Conservation (phyloP, 31 red algal genomes). For the Odonthalia washingtoniensis region DNA sequence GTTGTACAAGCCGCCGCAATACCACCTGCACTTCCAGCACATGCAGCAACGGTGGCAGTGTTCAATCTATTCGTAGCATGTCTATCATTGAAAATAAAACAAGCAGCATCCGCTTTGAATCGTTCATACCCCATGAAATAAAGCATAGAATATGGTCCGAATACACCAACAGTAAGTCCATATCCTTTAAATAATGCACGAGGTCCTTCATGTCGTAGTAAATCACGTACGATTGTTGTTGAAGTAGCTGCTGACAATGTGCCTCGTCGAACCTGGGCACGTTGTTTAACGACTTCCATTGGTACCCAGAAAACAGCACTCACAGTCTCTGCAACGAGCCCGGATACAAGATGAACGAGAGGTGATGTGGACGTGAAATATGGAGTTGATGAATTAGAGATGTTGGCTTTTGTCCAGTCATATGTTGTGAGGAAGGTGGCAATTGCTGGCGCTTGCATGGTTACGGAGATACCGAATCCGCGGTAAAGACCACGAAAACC, state of each 20-base stretch:
- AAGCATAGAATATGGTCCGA: conserved; percentile 95
- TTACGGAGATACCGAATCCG: conserved; percentile 85
- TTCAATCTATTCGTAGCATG: not conserved
- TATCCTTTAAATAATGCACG: conserved; percentile 90
- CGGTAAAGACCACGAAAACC: conserved; percentile 90
- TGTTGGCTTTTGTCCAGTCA: conserved; percentile 75
- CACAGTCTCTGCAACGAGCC: conserved; percentile 87
- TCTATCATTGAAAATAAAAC: not conserved
- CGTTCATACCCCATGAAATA: conserved; percentile 97
- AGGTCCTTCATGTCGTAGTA: conserved; percentile 81
- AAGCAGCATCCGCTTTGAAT: conserved; percentile 63
- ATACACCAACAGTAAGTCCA: conserved; percentile 92
- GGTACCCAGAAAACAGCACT: conserved; percentile 97
- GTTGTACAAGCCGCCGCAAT: conserved; percentile 87
- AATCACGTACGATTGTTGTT: conserved; percentile 61
- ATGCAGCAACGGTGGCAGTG: conserved; percentile 44
- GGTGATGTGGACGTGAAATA: conserved; percentile 45
- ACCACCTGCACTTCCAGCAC: conserved; percentile 83
- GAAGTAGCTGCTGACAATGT: conserved; percentile 47
- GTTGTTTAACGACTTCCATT: conserved; percentile 99
- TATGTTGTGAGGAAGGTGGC: conserved; percentile 97
- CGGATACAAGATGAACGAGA: conserved; percentile 75
- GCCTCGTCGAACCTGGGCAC: conserved; percentile 92
- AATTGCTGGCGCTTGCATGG: conserved; percentile 96
- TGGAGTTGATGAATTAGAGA: conserved; percentile 3